These are phyloP conservation scores for Clonostachys rhizophaga DNA, from an alignment of 2,329 filamentous ascomycete genomes.

Conservation along the genomic window DNA sequence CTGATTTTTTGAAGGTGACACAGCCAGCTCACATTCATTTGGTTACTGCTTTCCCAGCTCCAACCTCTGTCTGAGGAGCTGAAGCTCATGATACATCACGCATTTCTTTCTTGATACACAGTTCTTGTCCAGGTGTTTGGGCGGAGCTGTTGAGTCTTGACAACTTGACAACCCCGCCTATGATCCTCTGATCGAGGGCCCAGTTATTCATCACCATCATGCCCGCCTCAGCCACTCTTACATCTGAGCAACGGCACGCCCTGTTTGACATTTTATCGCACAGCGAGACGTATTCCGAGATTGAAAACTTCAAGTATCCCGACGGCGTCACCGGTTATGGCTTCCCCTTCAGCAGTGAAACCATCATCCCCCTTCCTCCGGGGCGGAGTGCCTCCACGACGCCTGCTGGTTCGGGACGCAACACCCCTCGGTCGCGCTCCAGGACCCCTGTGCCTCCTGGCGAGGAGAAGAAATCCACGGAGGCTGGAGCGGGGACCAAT, in stretches of 20 bases:
- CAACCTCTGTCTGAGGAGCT: too few species aligned
- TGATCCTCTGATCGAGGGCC: too few species aligned
- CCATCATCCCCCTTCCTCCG: constrained; percentile 3
- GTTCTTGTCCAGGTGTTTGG: too few species aligned
- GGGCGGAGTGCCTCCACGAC: neutral
- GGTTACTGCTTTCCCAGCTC: too few species aligned
- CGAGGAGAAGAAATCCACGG: neutral
- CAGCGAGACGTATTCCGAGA: constrained; percentile 60
- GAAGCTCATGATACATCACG: too few species aligned
- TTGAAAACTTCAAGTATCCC: constrained; percentile 65
- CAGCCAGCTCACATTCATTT: too few species aligned
- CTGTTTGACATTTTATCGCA: constrained; percentile 58
- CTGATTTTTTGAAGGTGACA: too few species aligned
- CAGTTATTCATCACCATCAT: neutral
- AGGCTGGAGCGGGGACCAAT: constrained; percentile 8
- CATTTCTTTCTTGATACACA: too few species aligned
- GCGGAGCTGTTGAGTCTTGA: too few species aligned
- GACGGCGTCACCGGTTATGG: constrained; percentile 63
- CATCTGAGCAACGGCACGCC: constrained; percentile 39
- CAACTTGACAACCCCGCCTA: too few species aligned
- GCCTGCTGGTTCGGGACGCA: constrained; percentile 10
- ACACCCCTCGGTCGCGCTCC: constrained; percentile 14
- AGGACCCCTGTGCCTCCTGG: constrained; percentile 13
- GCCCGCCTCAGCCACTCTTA: constrained; percentile 10
- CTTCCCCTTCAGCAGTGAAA: constrained; percentile 52